A percentile compares a stretch with the other conserved stretches of the same genome.
Conservation (phyloP, 1,284 basidiomycete species). For the Chalciporus piperatoides region DNA sequence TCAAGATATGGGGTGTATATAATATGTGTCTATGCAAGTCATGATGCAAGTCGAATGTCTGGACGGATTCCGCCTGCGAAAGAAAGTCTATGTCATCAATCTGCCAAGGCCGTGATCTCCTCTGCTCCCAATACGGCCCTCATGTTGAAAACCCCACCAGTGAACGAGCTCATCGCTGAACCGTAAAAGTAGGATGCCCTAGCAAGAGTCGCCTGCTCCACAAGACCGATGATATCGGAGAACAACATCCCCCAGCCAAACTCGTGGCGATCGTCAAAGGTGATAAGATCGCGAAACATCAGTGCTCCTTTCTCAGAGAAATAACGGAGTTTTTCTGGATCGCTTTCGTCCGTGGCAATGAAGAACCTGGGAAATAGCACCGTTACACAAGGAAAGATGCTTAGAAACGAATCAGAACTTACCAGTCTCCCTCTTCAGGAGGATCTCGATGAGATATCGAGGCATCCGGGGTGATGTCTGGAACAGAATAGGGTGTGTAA, state of each 20-base stretch:
- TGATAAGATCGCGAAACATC: conserved; percentile 38
- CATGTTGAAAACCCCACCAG: conserved; percentile 38
- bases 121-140: conserved; percentile 32
- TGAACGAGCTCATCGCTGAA: conserved; percentile 39
- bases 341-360: conserved; percentile 41
- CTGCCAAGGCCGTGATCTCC: conserved; percentile 22
- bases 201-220: conserved; percentile 39
- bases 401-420: background rate
- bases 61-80: background rate
- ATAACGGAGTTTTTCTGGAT: conserved; percentile 31
- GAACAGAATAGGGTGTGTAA: conserved; percentile 19
- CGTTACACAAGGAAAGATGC: background rate
- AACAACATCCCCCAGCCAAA: conserved; percentile 40
- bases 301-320: conserved; percentile 35
- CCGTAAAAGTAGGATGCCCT: conserved; percentile 39
- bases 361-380: conserved; percentile 35
- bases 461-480: conserved; percentile 18
- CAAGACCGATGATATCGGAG: conserved; percentile 39
- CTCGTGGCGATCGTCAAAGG: conserved; percentile 33
- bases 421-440: conserved; percentile 22
- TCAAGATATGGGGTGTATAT: conserved; percentile 4
- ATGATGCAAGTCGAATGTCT: background rate
- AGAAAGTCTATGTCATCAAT: conserved; percentile 16
- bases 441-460: conserved; percentile 21
- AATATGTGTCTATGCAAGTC: conserved; percentile 1